Base-by-base conservation (phyloP, 352 stramenopile species). In the Phytopythium chamaehyphon region DNA sequence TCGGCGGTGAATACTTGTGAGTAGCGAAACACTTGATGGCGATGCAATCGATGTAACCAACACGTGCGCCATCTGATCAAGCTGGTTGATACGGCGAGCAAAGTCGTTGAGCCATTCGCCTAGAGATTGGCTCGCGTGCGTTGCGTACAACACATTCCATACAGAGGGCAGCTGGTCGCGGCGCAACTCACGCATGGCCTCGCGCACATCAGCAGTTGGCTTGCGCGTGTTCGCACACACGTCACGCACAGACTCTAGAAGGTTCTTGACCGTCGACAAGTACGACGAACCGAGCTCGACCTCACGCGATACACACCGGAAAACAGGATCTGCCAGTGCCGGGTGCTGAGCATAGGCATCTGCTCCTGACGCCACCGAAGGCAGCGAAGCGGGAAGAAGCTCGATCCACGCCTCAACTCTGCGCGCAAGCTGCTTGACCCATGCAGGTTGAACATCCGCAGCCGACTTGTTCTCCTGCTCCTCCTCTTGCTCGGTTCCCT, bases 231-330 rank as follows among this genome's bases (percentile, higher is more conserved):
- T 93, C 24, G 69, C 63, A 55, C 86, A 95, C 1, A 96, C 86
- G 0, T 66, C 66, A 44, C 85, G 64, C 26, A 97, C 75, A 0
- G 70, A 79, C 24, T 64, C 51, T 3, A 98, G 67, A 47, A 97
- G 62, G 9, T 54, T 57, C 22, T 72, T 66, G 23, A 98, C 76
- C n/a, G 56, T 76, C 22, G 33, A 31, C 12, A 98, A 48, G 40
- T 88, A 86, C 19, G 73, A 55, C 0, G 66, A 62, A n/a, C 82
- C 92, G 7, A 89, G 55, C 50, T 92, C 77, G 23, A 92, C 58
- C 58, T 98, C 91, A 38, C 93, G 84, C 66, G 90, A 81, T 59
- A 98, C 76, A 54, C 85, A 97, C 40, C 91, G 90, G 63, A 92
- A 94, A 40, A 98, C 82, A n/a, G 90, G 88, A 55, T 97, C 90